A percentile compares a stretch with the other conserved stretches of the same genome.
These are phyloP conservation scores for Fragilariopsis cylindrus DNA, from an alignment of 108 stramenopile genomes.

Conservation along the genomic window DNA sequence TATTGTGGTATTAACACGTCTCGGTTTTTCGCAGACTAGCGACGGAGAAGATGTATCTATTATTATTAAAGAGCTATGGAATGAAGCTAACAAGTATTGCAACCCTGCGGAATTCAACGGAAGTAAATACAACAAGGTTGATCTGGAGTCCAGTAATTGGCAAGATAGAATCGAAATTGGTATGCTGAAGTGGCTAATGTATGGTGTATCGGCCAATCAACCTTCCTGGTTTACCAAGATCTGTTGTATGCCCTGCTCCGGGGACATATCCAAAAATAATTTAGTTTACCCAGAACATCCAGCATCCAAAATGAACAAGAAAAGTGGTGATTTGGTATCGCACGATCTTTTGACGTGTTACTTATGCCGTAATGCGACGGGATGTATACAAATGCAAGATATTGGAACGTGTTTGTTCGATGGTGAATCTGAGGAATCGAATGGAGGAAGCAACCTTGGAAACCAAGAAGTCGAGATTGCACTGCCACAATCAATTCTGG, in stretches of 20 bases:
- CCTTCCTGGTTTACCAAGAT: conserved; percentile 54
- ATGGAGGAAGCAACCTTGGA: neutral
- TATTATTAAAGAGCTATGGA: conserved; percentile 52
- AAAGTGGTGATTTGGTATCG: conserved; percentile 67
- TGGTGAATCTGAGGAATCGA: neutral
- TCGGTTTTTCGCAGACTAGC: conserved; percentile 32
- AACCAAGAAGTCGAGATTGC: neutral
- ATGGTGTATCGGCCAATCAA: conserved; percentile 70
- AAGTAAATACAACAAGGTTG: conserved; percentile 16
- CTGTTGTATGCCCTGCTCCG: conserved; percentile 69
- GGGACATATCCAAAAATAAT: conserved; percentile 10
- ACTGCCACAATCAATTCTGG: neutral
- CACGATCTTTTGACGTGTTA: conserved; percentile 70
- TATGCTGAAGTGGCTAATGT: conserved; percentile 68
- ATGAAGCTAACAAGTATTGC: conserved; percentile 39
- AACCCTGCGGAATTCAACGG: neutral
- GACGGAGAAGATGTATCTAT: conserved; percentile 26
- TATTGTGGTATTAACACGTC: conserved; percentile 41
- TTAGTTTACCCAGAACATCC: conserved; percentile 39
- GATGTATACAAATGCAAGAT: conserved; percentile 21
- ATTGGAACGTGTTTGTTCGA: conserved; percentile 3
- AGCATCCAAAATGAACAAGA: conserved; percentile 47
- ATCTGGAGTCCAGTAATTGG: conserved; percentile 38
- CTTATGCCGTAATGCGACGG: conserved; percentile 55
- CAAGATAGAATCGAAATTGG: conserved; percentile 72